A percentile compares a stretch with the other conserved stretches of the same genome.
Evolutionary conservation across 2,329 filamentous ascomycete genomes (phyloP).

Genomic region (Teratosphaeria nubilosa): DNA sequence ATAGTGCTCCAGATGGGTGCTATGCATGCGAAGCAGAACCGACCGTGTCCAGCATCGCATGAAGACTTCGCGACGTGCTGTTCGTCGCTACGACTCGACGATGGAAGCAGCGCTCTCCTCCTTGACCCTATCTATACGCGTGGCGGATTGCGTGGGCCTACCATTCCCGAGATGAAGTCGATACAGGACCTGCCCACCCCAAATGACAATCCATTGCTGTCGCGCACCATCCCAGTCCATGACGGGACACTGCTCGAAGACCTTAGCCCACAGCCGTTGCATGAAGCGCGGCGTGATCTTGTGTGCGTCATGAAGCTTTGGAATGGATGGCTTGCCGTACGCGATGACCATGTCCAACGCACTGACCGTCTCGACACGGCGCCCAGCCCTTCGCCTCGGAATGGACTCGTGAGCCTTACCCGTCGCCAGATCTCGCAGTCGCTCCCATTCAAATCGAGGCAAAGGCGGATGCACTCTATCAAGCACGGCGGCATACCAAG

Average conservation of each 20-base stretch:
- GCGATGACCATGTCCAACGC: constrained; percentile 16
- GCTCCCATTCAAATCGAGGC: constrained; percentile 34
- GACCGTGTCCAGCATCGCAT: background rate
- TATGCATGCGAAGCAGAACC: background rate
- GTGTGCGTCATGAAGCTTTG: constrained; percentile 16
- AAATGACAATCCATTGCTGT: constrained; percentile 24
- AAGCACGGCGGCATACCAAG: constrained; percentile 36
- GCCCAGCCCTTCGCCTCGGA: background rate
- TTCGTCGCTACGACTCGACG: background rate
- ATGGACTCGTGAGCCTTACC: constrained; percentile 10
- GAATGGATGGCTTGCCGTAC: constrained; percentile 4
- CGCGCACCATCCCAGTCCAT: constrained; percentile 28
- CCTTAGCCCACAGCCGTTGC: constrained; percentile 33
- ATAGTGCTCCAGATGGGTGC: background rate
- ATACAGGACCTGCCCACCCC: constrained; percentile 19
- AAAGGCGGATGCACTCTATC: constrained; percentile 36
- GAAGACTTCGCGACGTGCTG: background rate
- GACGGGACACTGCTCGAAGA: constrained; percentile 34
- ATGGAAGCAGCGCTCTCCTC: background rate
- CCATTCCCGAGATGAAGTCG: background rate
- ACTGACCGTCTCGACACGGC: background rate
- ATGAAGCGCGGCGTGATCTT: constrained; percentile 35
- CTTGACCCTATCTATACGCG: background rate
- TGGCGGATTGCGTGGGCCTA: background rate
- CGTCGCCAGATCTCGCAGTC: constrained; percentile 29